Percentiles rank a stretch among this genome's conserved stretches.
These are phyloP conservation scores for Dendryphion nanum DNA, from an alignment of 2,329 filamentous ascomycete species.

Conservation along the genomic window DNA sequence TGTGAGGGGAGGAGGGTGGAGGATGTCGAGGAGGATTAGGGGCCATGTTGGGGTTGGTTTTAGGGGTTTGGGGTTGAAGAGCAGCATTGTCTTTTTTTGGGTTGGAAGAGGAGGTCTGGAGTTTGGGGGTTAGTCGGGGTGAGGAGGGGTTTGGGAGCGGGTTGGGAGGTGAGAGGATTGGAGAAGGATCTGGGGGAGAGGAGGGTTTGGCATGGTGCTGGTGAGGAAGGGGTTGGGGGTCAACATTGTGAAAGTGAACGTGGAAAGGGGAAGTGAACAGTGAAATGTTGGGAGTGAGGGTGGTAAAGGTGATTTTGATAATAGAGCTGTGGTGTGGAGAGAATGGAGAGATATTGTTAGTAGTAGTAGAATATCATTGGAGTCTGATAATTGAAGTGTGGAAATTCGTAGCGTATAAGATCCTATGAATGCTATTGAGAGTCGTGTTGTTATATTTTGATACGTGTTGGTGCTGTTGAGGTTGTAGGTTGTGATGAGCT, in stretches of 20 bases:
- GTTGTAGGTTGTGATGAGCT: too few species aligned
- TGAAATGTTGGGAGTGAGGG: background rate
- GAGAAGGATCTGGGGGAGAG: background rate
- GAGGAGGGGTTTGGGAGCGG: background rate
- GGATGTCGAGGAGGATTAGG: constrained; percentile 1
- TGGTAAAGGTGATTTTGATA: background rate
- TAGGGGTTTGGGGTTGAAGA: too few species aligned
- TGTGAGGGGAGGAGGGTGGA: background rate
- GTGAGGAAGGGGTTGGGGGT: background rate
- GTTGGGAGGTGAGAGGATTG: background rate
- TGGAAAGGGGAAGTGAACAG: background rate
- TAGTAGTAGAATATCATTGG: background rate
- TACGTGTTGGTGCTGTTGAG: too few species aligned
- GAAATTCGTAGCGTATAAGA: too few species aligned
- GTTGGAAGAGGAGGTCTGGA: too few species aligned
- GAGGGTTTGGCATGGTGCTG: background rate
- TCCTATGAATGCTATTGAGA: too few species aligned
- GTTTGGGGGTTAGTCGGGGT: background rate
- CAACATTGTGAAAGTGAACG: background rate
- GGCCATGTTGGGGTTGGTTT: constrained; percentile 1
- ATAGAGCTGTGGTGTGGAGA: background rate
- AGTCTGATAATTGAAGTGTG: background rate
- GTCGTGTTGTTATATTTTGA: too few species aligned
- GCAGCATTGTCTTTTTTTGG: too few species aligned
- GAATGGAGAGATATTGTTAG: background rate